A percentile compares a stretch with the other conserved stretches of the same genome.
Evolutionary conservation across 768 basidiomycete species (phyloP).

Genomic region (Trametes cingulata): DNA sequence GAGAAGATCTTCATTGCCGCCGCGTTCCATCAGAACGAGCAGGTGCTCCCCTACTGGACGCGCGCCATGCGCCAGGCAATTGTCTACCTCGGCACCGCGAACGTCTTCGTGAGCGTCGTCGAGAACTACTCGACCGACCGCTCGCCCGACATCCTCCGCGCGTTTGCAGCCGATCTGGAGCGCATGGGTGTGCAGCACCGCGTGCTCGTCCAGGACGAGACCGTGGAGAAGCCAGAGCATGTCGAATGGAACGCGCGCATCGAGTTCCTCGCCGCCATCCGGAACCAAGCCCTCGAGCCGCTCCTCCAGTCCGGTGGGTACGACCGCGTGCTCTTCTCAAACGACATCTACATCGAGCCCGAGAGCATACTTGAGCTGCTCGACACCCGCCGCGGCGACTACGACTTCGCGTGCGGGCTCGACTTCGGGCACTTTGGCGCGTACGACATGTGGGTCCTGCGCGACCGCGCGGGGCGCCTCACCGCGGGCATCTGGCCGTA

Average conservation of each 20-base stretch:
- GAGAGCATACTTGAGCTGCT: conserved; percentile 43
- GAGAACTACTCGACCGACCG: conserved; percentile 40
- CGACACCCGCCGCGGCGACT: conserved; percentile 38
- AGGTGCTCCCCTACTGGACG: conserved; percentile 42
- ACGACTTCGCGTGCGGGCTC: conserved; percentile 46
- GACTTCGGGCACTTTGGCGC: conserved; percentile 38
- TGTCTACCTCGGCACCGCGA: conserved; percentile 42
- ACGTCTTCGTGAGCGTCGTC: conserved; percentile 44
- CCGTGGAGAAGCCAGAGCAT: conserved; percentile 26
- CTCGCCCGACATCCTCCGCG: conserved; percentile 34
- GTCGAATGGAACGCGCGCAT: conserved; percentile 36
- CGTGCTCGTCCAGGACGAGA: conserved; percentile 33
- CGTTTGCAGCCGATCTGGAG: conserved; percentile 29
- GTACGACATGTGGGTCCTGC: conserved; percentile 42
- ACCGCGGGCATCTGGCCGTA: conserved; percentile 41
- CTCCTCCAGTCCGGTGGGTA: conserved; percentile 38
- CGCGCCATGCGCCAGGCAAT: conserved; percentile 37
- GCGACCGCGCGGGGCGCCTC: conserved; percentile 37
- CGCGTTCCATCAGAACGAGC: conserved; percentile 42
- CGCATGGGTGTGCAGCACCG: conserved; percentile 30
- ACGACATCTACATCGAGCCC: conserved; percentile 44
- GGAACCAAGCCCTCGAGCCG: conserved; percentile 45
- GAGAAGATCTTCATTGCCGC: conserved; percentile 42
- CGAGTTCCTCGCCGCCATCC: conserved; percentile 39
- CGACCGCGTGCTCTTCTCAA: conserved; percentile 43